These are phyloP conservation scores for Erythrophleum fordii DNA, from an alignment of 306 rosid genomes.

Conservation along the genomic window DNA sequence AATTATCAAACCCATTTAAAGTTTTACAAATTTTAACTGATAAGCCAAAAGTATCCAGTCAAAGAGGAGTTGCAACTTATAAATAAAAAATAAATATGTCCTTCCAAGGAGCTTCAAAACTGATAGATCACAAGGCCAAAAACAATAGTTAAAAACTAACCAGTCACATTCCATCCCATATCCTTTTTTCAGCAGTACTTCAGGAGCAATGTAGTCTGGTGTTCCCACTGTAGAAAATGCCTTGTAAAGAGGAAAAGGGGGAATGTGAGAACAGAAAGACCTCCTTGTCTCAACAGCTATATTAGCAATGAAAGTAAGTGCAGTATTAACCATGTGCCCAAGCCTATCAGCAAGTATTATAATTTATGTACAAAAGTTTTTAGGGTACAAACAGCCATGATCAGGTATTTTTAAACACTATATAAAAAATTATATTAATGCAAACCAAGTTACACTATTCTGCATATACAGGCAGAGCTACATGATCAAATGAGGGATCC, in stretches of 20 bases:
- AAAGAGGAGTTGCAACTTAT: conserved; percentile 26
- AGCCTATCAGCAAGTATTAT: conserved; percentile 14
- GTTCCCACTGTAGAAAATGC: conserved; percentile 99
- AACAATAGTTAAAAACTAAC: conserved; percentile 59
- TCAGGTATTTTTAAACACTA: conserved; percentile 3
- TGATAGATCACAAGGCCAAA: conserved; percentile 30
- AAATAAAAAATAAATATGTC: conserved; percentile 14
- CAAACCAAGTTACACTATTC: conserved; percentile 28
- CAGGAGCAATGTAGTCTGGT: conserved; percentile 99
- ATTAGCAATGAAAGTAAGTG: conserved; percentile 23
- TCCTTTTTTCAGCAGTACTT: conserved; percentile 94
- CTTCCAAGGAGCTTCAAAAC: conserved; percentile 17
- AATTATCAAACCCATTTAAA: conserved; percentile 23
- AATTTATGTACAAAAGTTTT: conserved; percentile 2
- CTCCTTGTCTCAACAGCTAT: conserved; percentile 29
- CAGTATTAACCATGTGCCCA: conserved; percentile 30
- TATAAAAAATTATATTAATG: conserved; percentile 2
- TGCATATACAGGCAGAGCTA: no score
- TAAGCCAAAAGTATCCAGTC: background rate
- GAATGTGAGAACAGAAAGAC: conserved; percentile 38
- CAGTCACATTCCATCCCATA: conserved; percentile 99
- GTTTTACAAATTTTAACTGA: conserved; percentile 25
- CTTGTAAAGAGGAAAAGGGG: conserved; percentile 50
- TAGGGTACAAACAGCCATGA: conserved; percentile 9
- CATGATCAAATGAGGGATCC: background rate